These are phyloP conservation scores for Barbarea vulgaris DNA, from an alignment of 345 rosid genomes.

Conservation along the genomic window DNA sequence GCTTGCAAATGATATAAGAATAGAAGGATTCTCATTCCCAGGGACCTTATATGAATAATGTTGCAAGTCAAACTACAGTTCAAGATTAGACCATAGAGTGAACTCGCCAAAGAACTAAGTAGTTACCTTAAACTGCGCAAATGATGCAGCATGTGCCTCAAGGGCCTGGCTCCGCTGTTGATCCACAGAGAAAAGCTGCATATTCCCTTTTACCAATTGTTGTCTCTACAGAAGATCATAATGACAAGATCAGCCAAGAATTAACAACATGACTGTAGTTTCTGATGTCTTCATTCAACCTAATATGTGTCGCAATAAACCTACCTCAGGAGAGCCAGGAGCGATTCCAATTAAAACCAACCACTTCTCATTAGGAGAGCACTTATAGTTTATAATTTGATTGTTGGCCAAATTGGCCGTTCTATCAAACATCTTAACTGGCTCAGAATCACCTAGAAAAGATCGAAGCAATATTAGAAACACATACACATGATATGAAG, in stretches of 20 bases:
- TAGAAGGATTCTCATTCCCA: slow-evolving; percentile 97
- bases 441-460: slow-evolving; percentile 87
- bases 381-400: slow-evolving; percentile 95
- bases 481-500: slow-evolving; percentile 11
- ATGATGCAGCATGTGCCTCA: slow-evolving; percentile 99
- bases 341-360: slow-evolving; percentile 96
- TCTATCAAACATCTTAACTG: slow-evolving; percentile 95
- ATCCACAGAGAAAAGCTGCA: slow-evolving; percentile 94
- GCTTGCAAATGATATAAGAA: slow-evolving; percentile 87
- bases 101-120: slow-evolving; percentile 4
- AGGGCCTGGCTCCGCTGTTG: slow-evolving; percentile 99
- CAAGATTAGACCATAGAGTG: slow-evolving; percentile 11
- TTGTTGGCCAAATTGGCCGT: slow-evolving; percentile 88
- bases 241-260: slow-evolving; percentile 13
- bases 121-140: slow-evolving; percentile 82
- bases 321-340: slow-evolving; percentile 97
- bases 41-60: slow-evolving; percentile 56
- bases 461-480: slow-evolving; percentile 18
- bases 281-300: slow-evolving; percentile 20
- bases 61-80: slow-evolving; percentile 18
- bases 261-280: not conserved
- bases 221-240: slow-evolving; percentile 56
- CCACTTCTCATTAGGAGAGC: slow-evolving; percentile 98
- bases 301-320: slow-evolving; percentile 12
- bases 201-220: slow-evolving; percentile 89